Percentiles rank a stretch among this genome's conserved stretches.
Conservation (phyloP, 495 filamentous ascomycete species). For the Aspergillus homomorphus region DNA sequence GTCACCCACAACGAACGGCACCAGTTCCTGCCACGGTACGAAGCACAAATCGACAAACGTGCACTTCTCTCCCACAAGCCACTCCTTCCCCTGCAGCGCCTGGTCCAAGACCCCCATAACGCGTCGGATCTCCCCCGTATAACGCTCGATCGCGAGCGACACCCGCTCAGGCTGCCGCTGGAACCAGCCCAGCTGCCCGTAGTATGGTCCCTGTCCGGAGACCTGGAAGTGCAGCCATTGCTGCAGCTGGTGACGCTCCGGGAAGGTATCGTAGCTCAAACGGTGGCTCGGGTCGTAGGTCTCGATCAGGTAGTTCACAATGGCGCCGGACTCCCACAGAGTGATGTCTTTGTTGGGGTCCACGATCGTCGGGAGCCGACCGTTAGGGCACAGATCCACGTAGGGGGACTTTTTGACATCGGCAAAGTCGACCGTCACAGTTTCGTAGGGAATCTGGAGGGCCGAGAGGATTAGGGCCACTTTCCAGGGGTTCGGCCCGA, state of each 20-base stretch:
- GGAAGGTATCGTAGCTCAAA: conserved; percentile 26
- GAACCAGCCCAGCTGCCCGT: conserved; percentile 1
- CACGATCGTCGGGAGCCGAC: conserved; percentile 73
- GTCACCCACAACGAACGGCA: too few relatives aligned
- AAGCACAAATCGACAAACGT: too few relatives aligned
- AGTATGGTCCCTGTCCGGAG: conserved; percentile 6
- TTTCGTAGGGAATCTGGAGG: conserved; percentile 62
- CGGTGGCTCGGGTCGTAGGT: conserved; percentile 29
- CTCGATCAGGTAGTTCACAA: conserved; percentile 38
- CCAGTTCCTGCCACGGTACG: too few relatives aligned
- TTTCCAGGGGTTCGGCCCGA: conserved; percentile 54
- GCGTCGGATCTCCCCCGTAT: too few relatives aligned
- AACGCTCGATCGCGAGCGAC: too few relatives aligned
- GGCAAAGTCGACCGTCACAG: conserved; percentile 59
- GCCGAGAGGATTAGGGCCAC: conserved; percentile 78
- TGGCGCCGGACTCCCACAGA: conserved; percentile 38
- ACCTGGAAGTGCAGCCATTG: conserved; percentile 5
- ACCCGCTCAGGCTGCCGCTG: too few relatives aligned
- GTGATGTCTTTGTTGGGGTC: conserved; percentile 43
- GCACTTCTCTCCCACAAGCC: too few relatives aligned
- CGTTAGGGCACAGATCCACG: conserved; percentile 82
- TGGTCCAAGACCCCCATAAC: too few relatives aligned
- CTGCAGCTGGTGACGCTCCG: conserved; percentile 33
- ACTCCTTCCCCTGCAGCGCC: too few relatives aligned
- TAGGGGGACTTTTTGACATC: conserved; percentile 71